phyloP scores from a whole-genome alignment of 225 moss, liverwort and hornwort species.

The Polytrichum formosum region DNA sequence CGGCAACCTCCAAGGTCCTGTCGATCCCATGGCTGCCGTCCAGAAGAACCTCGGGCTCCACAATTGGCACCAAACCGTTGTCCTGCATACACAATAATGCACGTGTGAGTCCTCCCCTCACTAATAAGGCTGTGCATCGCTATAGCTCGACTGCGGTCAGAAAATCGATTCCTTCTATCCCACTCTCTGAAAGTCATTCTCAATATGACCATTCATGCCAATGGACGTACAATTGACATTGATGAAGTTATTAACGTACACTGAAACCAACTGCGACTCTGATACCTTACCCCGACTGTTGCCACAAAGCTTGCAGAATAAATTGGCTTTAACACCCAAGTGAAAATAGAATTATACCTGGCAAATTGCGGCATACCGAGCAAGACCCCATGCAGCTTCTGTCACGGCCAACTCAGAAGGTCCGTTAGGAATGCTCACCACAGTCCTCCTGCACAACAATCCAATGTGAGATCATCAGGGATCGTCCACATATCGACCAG shows the following conservation, averaged over 20 bases:
- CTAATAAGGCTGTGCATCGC: too few species aligned
- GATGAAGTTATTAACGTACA: too few species aligned
- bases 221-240: too few species aligned
- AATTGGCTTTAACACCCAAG: too few species aligned
- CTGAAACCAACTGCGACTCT: too few species aligned
- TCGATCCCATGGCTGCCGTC: slow-evolving; percentile 60
- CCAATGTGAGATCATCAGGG: too few species aligned
- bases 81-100: slow-evolving; percentile 15
- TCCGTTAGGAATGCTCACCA: slow-evolving; percentile 52
- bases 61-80: slow-evolving; percentile 57
- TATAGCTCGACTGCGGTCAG: too few species aligned
- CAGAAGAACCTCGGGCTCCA: slow-evolving; percentile 53
- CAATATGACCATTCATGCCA: too few species aligned
- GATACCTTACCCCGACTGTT: too few species aligned
- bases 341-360: too few species aligned
- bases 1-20: slow-evolving; percentile 53
- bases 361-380: slow-evolving; percentile 55
- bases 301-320: too few species aligned
- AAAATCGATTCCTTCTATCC: neutral
- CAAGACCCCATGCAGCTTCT: slow-evolving; percentile 62
- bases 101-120: neutral
- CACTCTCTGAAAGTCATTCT: neutral
- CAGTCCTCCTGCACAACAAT: slow-evolving; percentile 41
- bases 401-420: slow-evolving; percentile 48
- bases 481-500: too few species aligned